Conservation (phyloP, 192 early-diverging fungal species). For the Entrophospora sp. region DNA sequence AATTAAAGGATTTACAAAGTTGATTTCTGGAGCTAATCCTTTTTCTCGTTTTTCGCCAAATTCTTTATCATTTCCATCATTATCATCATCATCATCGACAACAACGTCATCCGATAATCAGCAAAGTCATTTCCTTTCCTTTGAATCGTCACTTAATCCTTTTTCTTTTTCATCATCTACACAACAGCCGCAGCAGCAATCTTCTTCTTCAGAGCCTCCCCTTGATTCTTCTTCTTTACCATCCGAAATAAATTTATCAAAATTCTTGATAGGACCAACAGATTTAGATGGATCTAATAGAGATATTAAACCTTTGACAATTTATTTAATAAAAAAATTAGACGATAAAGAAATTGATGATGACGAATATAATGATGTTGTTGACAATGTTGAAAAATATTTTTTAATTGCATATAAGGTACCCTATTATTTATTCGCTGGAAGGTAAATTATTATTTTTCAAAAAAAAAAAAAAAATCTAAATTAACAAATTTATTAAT, state of each 20-base stretch:
- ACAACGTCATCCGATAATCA: not conserved
- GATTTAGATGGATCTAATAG: not conserved
- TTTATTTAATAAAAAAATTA: conserved; percentile 4
- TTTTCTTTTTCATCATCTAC: not conserved
- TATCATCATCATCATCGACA: not conserved
- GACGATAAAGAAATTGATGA: not conserved
- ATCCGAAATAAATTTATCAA: not conserved
- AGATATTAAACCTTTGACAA: not conserved
- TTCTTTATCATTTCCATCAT: too few species aligned
- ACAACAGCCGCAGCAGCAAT: not conserved
- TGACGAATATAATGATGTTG: not conserved
- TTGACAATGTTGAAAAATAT: not conserved
- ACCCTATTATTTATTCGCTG: not conserved
- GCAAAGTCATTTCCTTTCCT: too few species aligned
- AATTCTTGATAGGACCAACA: conserved; percentile 1
- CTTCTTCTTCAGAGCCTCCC: not conserved
- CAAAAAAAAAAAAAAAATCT: not conserved
- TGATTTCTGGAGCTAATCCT: conserved; percentile 2
- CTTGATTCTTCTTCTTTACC: not conserved
- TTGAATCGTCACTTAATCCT: not conserved
- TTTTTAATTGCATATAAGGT: conserved; percentile 18
- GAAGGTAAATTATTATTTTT: not conserved
- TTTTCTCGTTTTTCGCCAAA: conserved; percentile 19
- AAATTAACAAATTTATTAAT: not conserved
- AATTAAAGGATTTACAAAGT: conserved; percentile 8